These are phyloP conservation scores for Linum trigynum DNA, from an alignment of 345 rosid genomes.

Conservation along the genomic window DNA sequence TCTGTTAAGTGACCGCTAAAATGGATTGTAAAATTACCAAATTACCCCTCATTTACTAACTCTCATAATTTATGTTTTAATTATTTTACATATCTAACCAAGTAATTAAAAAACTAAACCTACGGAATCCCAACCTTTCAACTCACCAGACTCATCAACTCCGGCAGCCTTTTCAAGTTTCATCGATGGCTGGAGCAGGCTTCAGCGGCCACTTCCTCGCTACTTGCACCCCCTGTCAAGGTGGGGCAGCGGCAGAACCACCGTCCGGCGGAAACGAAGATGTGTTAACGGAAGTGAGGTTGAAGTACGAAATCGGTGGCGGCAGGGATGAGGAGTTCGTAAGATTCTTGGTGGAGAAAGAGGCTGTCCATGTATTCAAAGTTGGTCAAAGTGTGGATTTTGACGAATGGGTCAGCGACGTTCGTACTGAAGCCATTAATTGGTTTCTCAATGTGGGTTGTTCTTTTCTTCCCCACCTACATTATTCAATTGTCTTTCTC, in stretches of 20 bases:
- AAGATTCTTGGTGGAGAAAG: neutral
- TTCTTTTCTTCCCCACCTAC: neutral
- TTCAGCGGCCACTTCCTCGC: neutral
- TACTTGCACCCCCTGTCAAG: neutral
- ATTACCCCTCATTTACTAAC: too few relatives aligned
- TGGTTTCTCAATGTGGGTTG: constrained; percentile 50
- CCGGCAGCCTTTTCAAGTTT: too few relatives aligned
- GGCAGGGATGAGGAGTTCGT: neutral
- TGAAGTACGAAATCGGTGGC: neutral
- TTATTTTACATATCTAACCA: too few relatives aligned
- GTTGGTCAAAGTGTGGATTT: neutral
- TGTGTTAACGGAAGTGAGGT: neutral
- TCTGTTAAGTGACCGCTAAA: too few relatives aligned
- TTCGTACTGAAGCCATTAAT: constrained; percentile 36
- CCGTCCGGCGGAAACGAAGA: neutral
- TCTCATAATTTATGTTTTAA: too few relatives aligned
- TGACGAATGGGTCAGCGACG: constrained; percentile 24
- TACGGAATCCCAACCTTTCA: too few relatives aligned
- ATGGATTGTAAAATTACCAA: too few relatives aligned
- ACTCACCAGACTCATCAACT: too few relatives aligned
- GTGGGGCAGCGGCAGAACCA: neutral
- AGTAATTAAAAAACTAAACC: too few relatives aligned
- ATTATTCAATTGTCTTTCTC: neutral
- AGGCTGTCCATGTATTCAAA: neutral
- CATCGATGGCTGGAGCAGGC: too few relatives aligned